Evolutionary conservation across 352 stramenopile genomes (phyloP), one percentile per base, ranked within the genome.

Genomic region (Phytophthora hybrid): DNA sequence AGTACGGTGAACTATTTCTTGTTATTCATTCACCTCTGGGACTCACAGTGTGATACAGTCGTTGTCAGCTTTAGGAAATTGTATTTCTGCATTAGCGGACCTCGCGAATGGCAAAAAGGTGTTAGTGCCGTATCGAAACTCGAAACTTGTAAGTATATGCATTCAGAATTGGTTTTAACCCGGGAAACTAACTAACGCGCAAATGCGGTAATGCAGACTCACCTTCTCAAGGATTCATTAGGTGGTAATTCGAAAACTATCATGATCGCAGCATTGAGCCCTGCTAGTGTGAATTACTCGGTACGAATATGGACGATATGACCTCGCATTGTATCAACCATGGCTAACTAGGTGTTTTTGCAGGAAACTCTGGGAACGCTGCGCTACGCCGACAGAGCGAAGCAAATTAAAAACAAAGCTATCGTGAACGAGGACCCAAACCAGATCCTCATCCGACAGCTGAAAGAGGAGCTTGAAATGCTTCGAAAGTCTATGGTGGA

Each of bases 401-500:
- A 98, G 73, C 89, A 97, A 66, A 98, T 98, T 70, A 97, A 97
- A 66, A 98, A 98, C 75, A 92, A 98, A 63, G 93, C 92, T 3
- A 78, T 97, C 14, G 90, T 98, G 39, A 98, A 98, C 58, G 93
- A 98, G 79, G 93, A 98, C 59, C 92, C 91, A 6, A 97, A 93
- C 41, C 87, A 96, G 70, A 63, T 94, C 59, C 83, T 97, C 16
- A 97, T 97, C 53, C 85, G 90, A 29, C 65, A 95, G 82, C 67
- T 94, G 16, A 94, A 94, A 82, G 88, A 94, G 69, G 88, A 94
- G 26, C 74, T 96, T 0, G 87, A 95, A 31, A 75, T 80, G 34
- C 63, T 96, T 21, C 74, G 83, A 2, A 90, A 87, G 56, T 85
- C 85, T 1, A 93, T 94, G 85, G 74, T 88, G 39, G 86, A 95